Evolutionary conservation across 1,284 basidiomycete species (phyloP).

Genomic region (Trichosporon inkin): DNA sequence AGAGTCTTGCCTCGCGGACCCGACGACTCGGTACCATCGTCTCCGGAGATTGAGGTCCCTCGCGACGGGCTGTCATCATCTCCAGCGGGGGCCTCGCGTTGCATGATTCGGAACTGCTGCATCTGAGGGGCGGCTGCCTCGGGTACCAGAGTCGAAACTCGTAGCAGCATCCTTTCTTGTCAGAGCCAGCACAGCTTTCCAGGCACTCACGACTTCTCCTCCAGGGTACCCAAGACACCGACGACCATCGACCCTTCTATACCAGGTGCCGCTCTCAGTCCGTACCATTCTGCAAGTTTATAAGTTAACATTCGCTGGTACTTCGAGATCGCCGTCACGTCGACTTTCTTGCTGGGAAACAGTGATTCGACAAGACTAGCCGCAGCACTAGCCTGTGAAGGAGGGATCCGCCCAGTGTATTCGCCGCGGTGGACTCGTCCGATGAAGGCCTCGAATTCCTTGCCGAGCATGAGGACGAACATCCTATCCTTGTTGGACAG

Average conservation of each 20-base stretch:
- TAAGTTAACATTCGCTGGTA: slow-evolving; percentile 48
- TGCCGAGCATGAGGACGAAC: slow-evolving; percentile 40
- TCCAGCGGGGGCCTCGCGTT: slow-evolving; percentile 25
- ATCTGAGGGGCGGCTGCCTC: slow-evolving; percentile 20
- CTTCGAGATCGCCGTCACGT: slow-evolving; percentile 30
- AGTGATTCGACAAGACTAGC: slow-evolving; percentile 21
- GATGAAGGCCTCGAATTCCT: slow-evolving; percentile 44
- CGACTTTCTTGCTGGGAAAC: slow-evolving; percentile 27
- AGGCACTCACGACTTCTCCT: slow-evolving; percentile 31
- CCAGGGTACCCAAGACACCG: slow-evolving; percentile 33
- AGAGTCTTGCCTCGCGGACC: slow-evolving; percentile 32
- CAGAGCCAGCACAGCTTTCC: slow-evolving; percentile 10
- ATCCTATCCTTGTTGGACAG: slow-evolving; percentile 41
- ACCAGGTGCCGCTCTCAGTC: slow-evolving; percentile 33
- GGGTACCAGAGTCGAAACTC: slow-evolving; percentile 19
- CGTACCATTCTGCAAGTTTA: slow-evolving; percentile 48
- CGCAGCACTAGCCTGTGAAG: slow-evolving; percentile 5
- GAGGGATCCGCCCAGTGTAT: slow-evolving; percentile 12
- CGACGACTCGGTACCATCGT: slow-evolving; percentile 20
- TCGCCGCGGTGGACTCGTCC: slow-evolving; percentile 24
- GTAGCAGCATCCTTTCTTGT: slow-evolving; percentile 24
- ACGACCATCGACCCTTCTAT: slow-evolving; percentile 30
- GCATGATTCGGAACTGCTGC: slow-evolving; percentile 45
- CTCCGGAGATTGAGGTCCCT: slow-evolving; percentile 21
- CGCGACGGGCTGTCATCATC: slow-evolving; percentile 21